Conservation (phyloP, 176 grass and related monocot species). For the Tillandsia fasciculata region DNA sequence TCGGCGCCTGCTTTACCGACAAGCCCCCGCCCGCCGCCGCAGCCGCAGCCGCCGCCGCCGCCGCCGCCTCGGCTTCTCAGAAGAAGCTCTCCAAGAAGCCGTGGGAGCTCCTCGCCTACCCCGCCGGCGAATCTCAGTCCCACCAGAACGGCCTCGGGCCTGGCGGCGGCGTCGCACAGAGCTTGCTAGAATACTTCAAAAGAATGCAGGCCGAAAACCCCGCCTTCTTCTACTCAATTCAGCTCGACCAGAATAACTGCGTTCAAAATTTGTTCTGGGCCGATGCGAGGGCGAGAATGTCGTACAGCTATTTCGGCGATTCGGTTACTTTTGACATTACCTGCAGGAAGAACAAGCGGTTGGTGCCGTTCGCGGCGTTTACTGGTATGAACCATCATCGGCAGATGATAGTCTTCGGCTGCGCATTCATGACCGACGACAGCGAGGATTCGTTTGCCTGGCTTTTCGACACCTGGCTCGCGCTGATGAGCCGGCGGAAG, state of each 20-base stretch:
- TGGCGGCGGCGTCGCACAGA: slow-evolving; percentile 41
- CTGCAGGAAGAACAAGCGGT: slow-evolving; percentile 39
- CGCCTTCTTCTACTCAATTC: slow-evolving; percentile 40
- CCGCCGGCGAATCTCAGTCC: not conserved
- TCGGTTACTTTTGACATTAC: slow-evolving; percentile 39
- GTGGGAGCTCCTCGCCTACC: slow-evolving; percentile 3
- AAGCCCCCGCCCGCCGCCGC: not conserved
- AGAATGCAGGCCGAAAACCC: slow-evolving; percentile 49
- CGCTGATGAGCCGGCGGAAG: slow-evolving; percentile 32
- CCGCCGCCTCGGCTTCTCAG: slow-evolving; percentile 8
- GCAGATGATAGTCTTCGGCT: slow-evolving; percentile 44
- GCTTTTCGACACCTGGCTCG: slow-evolving; percentile 55
- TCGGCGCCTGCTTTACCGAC: not conserved
- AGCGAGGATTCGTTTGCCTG: slow-evolving; percentile 43
- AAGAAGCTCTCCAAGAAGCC: slow-evolving; percentile 24
- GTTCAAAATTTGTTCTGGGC: slow-evolving; percentile 53
- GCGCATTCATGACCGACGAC: slow-evolving; percentile 55
- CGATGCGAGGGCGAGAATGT: slow-evolving; percentile 26
- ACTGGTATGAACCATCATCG: slow-evolving; percentile 57
- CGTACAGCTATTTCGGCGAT: slow-evolving; percentile 43
- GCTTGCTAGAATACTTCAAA: slow-evolving; percentile 58
- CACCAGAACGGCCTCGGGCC: slow-evolving; percentile 33
- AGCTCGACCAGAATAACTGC: slow-evolving; percentile 36
- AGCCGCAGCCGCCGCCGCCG: not conserved
- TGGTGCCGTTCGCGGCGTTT: slow-evolving; percentile 37